Evolutionary conservation across 495 filamentous ascomycete species (phyloP).

Genomic region (Podospora pseudopauciseta): DNA sequence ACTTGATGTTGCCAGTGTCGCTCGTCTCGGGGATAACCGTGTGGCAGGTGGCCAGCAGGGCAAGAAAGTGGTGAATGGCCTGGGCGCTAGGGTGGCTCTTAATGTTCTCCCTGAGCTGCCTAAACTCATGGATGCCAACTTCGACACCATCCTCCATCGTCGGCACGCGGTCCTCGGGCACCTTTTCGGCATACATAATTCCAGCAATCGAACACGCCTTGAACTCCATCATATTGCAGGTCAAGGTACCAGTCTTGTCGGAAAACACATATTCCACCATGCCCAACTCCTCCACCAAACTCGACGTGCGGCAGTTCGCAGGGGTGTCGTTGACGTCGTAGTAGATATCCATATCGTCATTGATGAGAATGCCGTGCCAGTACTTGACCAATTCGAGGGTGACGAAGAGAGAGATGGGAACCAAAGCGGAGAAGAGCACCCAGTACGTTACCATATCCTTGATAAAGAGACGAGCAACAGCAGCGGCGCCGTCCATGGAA

Average conservation of each 20-base stretch:
- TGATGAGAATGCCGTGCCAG: constrained; percentile 93
- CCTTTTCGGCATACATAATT: constrained; percentile 88
- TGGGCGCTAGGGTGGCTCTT: constrained; percentile 61
- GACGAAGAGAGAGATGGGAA: constrained; percentile 96
- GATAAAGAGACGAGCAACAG: constrained; percentile 76
- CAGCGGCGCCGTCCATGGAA: constrained; percentile 35
- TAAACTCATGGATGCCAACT: constrained; percentile 84
- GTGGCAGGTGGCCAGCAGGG: constrained; percentile 86
- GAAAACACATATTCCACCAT: constrained; percentile 99
- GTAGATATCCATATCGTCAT: constrained; percentile 96
- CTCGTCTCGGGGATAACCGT: constrained; percentile 93
- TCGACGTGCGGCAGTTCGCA: constrained; percentile 91
- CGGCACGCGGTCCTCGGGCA: constrained; percentile 86
- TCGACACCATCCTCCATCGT: constrained; percentile 70
- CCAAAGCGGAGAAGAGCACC: constrained; percentile 96
- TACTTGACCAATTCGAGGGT: constrained; percentile 98
- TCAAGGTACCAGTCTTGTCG: constrained; percentile 98
- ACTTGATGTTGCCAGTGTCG: constrained; percentile 80
- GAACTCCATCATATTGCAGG: constrained; percentile 99
- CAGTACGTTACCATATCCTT: constrained; percentile 96
- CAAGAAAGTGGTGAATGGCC: constrained; percentile 85
- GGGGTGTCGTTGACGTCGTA: constrained; percentile 94
- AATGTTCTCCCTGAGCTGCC: constrained; percentile 67
- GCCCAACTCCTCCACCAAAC: constrained; percentile 93
- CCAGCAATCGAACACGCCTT: constrained; percentile 90